Base-by-base conservation (phyloP, 306 rosid species). In the Acacia crassicarpa region DNA sequence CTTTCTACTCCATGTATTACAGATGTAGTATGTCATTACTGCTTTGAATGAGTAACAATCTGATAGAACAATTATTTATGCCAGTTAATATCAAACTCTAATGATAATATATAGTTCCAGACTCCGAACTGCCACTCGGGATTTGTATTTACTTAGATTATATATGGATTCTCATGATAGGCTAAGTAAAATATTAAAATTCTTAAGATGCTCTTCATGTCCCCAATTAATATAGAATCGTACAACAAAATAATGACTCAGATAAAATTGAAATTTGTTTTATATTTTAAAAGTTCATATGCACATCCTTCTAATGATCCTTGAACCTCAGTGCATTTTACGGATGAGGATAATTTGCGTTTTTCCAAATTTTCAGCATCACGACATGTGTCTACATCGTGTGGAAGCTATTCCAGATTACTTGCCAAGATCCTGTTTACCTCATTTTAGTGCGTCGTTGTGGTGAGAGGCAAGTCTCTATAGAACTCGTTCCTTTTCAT, bases 351-450 rank as follows among this genome's bases (percentile, higher is more conserved):
- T 61, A 54, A 48, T 88, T 66, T 66, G 73, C 59, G 66, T 17
- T 80, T 25, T 25, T 22, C 43, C 54, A 75, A 44, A 63, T 30
- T 86, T 83, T 72, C 92, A 95, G 98, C 86, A 72, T 86, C 43
- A 80, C 92, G 11, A 84, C 92, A 9, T 87, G 93, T 86, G 4
- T 82, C 86, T 95, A 89, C 86, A 79, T 95, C 56, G 91, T 77
- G 66, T 46, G 77, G 88, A 88, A 95, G 86, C 86, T 95, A 77
- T 85, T 86, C 81, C 85, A 81, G 86, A 86, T 95, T 65, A 87
- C 89, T 83, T 10, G 84, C 68, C 87, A 93, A 78, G 97, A 95
- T 84, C 98, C 93, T 66, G 79, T 81, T 69, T 86, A 88, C 88
- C 84, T 88, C 82, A 78, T 90, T 81, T 84, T 93, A 63, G 84